Conservation (phyloP, 306 rosid species). For the Delonix regia region DNA sequence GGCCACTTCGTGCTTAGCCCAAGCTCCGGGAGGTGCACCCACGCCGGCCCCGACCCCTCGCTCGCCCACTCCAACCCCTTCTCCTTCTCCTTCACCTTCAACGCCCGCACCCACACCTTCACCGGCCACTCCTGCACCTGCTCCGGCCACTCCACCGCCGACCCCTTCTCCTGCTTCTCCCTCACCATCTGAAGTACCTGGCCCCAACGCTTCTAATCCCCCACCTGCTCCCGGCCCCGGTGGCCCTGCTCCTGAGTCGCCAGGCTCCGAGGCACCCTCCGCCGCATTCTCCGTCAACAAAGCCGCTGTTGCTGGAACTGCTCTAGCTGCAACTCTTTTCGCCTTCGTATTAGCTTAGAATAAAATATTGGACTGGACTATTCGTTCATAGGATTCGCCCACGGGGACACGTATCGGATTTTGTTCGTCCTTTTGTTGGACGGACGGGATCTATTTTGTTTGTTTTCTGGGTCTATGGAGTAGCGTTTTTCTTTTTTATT, state of each 20-base stretch:
- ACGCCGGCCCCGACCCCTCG: constrained; percentile 46
- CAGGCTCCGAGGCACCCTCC: constrained; percentile 32
- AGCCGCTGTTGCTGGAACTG: constrained; percentile 57
- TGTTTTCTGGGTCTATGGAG: constrained; percentile 26
- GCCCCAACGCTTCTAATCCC: constrained; percentile 22
- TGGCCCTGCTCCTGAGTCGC: constrained; percentile 34
- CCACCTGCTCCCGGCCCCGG: constrained; percentile 27
- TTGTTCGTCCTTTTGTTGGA: constrained; percentile 50
- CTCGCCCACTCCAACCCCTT: not conserved
- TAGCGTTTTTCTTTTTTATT: constrained; percentile 2
- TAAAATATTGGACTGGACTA: constrained; percentile 15
- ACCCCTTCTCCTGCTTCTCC: constrained; percentile 36
- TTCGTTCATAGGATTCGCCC: constrained; percentile 29
- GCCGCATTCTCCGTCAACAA: constrained; percentile 53
- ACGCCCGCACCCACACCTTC: constrained; percentile 37
- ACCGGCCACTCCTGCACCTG: constrained; percentile 25
- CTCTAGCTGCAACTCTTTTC: constrained; percentile 63
- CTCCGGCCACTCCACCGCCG: constrained; percentile 35
- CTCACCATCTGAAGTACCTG: constrained; percentile 30
- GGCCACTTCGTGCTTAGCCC: constrained; percentile 74
- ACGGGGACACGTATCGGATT: constrained; percentile 36
- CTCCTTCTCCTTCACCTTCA: constrained; percentile 27
- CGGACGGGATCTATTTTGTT: constrained; percentile 62
- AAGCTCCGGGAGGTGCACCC: constrained; percentile 68
- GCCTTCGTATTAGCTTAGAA: constrained; percentile 67